These are phyloP conservation scores for Pezicula carpinea DNA, from an alignment of 2,329 filamentous ascomycete species.

Conservation along the genomic window DNA sequence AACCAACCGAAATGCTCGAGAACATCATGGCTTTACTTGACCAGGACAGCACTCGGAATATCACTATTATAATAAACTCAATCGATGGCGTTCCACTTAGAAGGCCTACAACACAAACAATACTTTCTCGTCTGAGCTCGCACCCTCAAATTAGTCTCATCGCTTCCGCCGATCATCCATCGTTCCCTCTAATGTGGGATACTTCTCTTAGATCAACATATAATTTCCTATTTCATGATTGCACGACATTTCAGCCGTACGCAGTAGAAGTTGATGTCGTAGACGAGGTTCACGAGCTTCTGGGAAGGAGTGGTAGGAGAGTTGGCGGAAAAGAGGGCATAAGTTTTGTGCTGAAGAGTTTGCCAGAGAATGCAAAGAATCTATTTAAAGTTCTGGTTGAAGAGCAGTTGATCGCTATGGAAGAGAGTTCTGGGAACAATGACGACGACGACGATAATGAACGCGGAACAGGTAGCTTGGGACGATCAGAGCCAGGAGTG, in stretches of 20 bases:
- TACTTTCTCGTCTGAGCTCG: slow-evolving; percentile 71
- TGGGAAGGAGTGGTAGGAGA: slow-evolving; percentile 74
- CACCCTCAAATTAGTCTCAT: slow-evolving; percentile 69
- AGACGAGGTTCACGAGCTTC: slow-evolving; percentile 82
- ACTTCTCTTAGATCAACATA: slow-evolving; percentile 76
- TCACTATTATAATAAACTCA: slow-evolving; percentile 78
- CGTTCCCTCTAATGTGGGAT: slow-evolving; percentile 87
- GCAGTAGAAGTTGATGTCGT: slow-evolving; percentile 75
- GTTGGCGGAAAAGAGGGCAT: slow-evolving; percentile 89
- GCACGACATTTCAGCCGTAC: slow-evolving; percentile 80
- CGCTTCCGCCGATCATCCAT: slow-evolving; percentile 81
- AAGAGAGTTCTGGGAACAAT: slow-evolving; percentile 47
- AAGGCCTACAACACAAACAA: slow-evolving; percentile 61
- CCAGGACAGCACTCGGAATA: slow-evolving; percentile 34
- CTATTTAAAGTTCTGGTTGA: slow-evolving; percentile 81
- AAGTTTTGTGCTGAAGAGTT: slow-evolving; percentile 79
- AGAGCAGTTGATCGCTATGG: slow-evolving; percentile 71
- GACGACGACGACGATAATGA: slow-evolving; percentile 41
- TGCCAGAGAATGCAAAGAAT: slow-evolving; percentile 88
- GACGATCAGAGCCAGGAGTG: slow-evolving; percentile 52
- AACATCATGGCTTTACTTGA: slow-evolving; percentile 59
- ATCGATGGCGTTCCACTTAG: slow-evolving; percentile 78
- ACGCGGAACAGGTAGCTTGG: slow-evolving; percentile 19
- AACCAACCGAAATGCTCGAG: slow-evolving; percentile 63
- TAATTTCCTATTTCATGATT: slow-evolving; percentile 88